Evolutionary conservation across 441 rosid species (phyloP).

Genomic region (Adansonia gregorii): DNA sequence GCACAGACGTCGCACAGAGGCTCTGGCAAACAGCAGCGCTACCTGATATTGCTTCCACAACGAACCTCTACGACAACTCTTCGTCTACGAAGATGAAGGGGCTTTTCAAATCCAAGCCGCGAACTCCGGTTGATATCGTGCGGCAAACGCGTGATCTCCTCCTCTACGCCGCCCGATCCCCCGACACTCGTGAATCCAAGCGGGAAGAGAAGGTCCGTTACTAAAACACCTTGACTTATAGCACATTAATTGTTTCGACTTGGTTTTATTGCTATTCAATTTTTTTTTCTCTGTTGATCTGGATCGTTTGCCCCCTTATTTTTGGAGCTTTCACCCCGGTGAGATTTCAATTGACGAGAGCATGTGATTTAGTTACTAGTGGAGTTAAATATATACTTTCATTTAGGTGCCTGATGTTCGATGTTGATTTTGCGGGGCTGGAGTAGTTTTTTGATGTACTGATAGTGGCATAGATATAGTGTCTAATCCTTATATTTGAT

Average conservation of each 20-base stretch:
- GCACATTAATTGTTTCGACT: neutral
- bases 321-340: neutral
- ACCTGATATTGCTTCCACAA: no score
- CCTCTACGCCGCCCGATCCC: slow-evolving; percentile 42
- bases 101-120: slow-evolving; percentile 88
- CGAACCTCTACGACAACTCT: no score
- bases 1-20: no score
- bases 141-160: slow-evolving; percentile 95
- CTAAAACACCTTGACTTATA: neutral
- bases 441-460: neutral
- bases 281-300: neutral
- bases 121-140: slow-evolving; percentile 80
- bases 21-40: no score
- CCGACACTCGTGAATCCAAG: slow-evolving; percentile 65
- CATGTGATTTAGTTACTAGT: neutral
- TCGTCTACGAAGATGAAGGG: slow-evolving; percentile 70
- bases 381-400: neutral
- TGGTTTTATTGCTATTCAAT: neutral
- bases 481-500: neutral
- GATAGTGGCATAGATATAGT: neutral
- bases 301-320: neutral
- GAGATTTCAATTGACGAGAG: neutral
- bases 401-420: neutral
- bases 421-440: neutral
- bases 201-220: slow-evolving; percentile 79